A percentile compares a stretch with the other conserved stretches of the same genome.
Evolutionary conservation across 306 rosid genomes (phyloP).

Genomic region (Malus fusca): DNA sequence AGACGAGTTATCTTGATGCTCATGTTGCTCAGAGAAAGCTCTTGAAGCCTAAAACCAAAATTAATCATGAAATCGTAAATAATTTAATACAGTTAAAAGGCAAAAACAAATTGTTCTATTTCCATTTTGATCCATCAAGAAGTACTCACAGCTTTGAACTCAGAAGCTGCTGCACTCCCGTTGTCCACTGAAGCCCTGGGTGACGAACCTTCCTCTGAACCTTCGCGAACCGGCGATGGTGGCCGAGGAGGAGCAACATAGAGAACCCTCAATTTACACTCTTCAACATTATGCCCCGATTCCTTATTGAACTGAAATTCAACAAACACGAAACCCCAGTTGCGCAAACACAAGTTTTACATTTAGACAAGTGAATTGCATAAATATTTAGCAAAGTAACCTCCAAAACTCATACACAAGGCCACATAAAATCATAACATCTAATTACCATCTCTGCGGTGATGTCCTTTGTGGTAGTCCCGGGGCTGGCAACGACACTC

Average conservation of each 20-base stretch:
- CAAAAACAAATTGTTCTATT: background rate
- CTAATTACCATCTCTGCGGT: constrained; percentile 61
- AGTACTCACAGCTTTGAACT: constrained; percentile 48
- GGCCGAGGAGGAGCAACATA: constrained; percentile 79
- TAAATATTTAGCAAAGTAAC: background rate
- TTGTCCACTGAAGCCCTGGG: constrained; percentile 83
- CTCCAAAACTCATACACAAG: background rate
- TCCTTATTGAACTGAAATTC: constrained; percentile 64
- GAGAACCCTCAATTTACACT: constrained; percentile 70
- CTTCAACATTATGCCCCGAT: constrained; percentile 63
- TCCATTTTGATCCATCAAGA: background rate
- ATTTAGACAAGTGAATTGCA: background rate
- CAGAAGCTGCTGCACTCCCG: constrained; percentile 48
- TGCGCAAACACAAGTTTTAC: background rate
- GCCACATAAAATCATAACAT: background rate
- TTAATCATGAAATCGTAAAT: constrained; percentile 8
- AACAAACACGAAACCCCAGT: constrained; percentile 18
- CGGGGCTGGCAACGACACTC: constrained; percentile 50
- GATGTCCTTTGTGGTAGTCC: constrained; percentile 53
- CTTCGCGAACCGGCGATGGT: constrained; percentile 84
- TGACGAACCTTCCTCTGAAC: constrained; percentile 81
- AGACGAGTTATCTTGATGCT: constrained; percentile 44
- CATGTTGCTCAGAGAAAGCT: constrained; percentile 40
- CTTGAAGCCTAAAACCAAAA: constrained; percentile 47
- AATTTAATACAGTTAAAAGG: background rate